Conservation (phyloP, 1,139 yeast genomes). For the Blastobotrys malaysiensis region DNA sequence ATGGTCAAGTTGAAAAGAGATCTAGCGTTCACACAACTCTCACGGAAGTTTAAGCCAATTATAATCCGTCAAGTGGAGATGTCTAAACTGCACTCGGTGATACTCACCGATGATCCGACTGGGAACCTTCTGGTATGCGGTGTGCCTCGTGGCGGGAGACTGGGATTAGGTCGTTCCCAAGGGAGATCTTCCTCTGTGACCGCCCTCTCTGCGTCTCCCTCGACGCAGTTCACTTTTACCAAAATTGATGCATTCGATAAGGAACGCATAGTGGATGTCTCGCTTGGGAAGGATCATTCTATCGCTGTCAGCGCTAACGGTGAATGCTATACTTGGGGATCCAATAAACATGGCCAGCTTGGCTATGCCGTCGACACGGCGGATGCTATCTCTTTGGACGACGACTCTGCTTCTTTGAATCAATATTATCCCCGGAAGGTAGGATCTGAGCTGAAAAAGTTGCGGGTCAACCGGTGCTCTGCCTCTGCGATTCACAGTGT, state of each 20-base stretch:
- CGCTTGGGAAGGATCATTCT: conserved; percentile 64
- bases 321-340: conserved; percentile 71
- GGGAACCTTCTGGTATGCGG: conserved; percentile 60
- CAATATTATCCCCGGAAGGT: conserved; percentile 48
- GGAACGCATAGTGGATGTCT: conserved; percentile 39
- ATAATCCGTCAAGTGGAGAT: conserved; percentile 44
- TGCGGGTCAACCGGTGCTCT: conserved; percentile 46
- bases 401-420: conserved; percentile 20
- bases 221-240: conserved; percentile 34
- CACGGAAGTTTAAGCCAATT: conserved; percentile 24
- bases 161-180: conserved; percentile 46
- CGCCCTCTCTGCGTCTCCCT: conserved; percentile 2
- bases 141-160: conserved; percentile 62
- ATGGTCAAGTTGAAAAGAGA: conserved; percentile 26
- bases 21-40: conserved; percentile 2
- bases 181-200: neutral
- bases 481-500: conserved; percentile 73
- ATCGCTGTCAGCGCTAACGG: conserved; percentile 49
- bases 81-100: conserved; percentile 63
- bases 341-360: conserved; percentile 58
- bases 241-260: conserved; percentile 36
- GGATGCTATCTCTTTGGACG: conserved; percentile 1
- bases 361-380: conserved; percentile 44
- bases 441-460: conserved; percentile 41
- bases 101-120: conserved; percentile 45